These are phyloP conservation scores for Cordyceps javanica DNA, from an alignment of 2,329 filamentous ascomycete species.

Conservation along the genomic window DNA sequence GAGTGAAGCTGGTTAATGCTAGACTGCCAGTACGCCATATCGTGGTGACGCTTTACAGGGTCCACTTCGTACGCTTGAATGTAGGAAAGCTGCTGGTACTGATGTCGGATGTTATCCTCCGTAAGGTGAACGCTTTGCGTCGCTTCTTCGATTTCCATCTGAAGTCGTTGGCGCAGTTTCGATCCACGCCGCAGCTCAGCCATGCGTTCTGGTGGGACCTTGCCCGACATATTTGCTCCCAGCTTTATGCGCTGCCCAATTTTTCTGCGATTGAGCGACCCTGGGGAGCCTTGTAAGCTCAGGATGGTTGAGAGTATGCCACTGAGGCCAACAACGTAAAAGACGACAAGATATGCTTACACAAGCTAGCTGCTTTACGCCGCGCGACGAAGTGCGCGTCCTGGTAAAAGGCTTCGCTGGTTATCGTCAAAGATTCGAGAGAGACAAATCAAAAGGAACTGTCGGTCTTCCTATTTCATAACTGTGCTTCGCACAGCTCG, in stretches of 20 bases:
- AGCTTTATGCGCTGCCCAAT: neutral
- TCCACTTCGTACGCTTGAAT: conserved; percentile 1
- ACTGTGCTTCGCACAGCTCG: neutral
- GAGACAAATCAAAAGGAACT: neutral
- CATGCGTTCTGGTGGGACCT: conserved; percentile 10
- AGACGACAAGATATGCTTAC: neutral
- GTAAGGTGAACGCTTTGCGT: neutral
- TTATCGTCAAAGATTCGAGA: neutral
- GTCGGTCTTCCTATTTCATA: too few relatives aligned
- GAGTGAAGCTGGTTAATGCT: neutral
- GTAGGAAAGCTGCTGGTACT: conserved; percentile 4
- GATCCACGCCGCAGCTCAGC: conserved; percentile 4
- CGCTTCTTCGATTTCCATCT: conserved; percentile 5
- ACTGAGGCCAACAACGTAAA: neutral
- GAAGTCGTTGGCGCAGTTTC: conserved; percentile 11
- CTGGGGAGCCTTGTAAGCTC: neutral
- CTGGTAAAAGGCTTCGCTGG: too few relatives aligned
- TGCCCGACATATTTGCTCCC: neutral
- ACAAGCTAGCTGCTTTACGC: neutral
- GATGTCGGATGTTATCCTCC: neutral
- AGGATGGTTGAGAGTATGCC: neutral
- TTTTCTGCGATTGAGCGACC: too few relatives aligned
- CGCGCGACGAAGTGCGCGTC: neutral
- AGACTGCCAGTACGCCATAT: conserved; percentile 1
- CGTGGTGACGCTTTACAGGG: neutral